A percentile compares a stretch with the other conserved stretches of the same genome.
Conservation (phyloP, 1,139 yeast species). For the Taphrina sp. region DNA sequence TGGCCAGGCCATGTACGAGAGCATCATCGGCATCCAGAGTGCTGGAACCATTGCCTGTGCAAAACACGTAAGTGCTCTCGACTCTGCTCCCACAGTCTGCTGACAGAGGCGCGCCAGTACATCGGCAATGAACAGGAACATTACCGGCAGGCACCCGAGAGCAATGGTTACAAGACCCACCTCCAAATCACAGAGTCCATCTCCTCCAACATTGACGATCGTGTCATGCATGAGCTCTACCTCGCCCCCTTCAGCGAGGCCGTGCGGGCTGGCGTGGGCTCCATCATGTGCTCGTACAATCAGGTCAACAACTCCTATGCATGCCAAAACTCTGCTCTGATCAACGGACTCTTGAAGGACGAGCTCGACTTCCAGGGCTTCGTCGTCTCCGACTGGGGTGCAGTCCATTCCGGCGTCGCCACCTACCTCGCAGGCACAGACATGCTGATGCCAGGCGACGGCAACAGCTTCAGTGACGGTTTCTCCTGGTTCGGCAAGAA, state of each 20-base stretch:
- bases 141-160: slow-evolving; percentile 59
- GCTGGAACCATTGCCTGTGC: slow-evolving; percentile 59
- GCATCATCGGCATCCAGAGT: slow-evolving; percentile 58
- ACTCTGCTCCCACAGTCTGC: too few relatives aligned
- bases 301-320: slow-evolving; percentile 59
- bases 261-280: slow-evolving; percentile 59
- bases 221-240: slow-evolving; percentile 62
- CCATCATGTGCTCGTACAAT: slow-evolving; percentile 64
- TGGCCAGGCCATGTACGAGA: slow-evolving; percentile 57
- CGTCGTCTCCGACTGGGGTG: slow-evolving; percentile 67
- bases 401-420: slow-evolving; percentile 58
- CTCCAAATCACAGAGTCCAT: slow-evolving; percentile 35
- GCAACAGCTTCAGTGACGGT: slow-evolving; percentile 22
- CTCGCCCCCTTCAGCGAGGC: slow-evolving; percentile 69
- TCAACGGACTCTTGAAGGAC: slow-evolving; percentile 58
- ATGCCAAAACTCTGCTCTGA: slow-evolving; percentile 59
- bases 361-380: slow-evolving; percentile 68
- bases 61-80: slow-evolving; percentile 57
- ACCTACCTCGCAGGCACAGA: slow-evolving; percentile 62
- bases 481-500: slow-evolving; percentile 58
- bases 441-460: slow-evolving; percentile 63
- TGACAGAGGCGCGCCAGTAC: slow-evolving; percentile 44
- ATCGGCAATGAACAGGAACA: slow-evolving; percentile 66
- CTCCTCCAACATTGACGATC: slow-evolving; percentile 56
- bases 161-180: slow-evolving; percentile 45